These are phyloP conservation scores for Tricholomella constricta DNA, from an alignment of 768 basidiomycete species.

Conservation along the genomic window DNA sequence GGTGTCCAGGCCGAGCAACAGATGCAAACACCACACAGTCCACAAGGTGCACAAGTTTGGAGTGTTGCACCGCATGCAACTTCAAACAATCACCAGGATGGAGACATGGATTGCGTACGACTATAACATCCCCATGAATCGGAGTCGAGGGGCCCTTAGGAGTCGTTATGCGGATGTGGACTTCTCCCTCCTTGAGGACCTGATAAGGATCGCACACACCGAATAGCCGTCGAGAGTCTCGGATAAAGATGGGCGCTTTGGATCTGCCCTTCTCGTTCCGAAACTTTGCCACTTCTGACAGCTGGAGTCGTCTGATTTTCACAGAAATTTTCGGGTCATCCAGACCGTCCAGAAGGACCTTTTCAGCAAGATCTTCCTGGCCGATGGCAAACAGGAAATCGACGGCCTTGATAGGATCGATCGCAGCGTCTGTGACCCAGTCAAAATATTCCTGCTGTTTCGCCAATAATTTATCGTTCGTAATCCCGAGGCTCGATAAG, in stretches of 20 bases:
- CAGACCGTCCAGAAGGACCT: conserved; percentile 55
- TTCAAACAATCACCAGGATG: conserved; percentile 72
- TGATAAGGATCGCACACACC: conserved; percentile 71
- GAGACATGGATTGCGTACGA: conserved; percentile 69
- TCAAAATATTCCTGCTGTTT: conserved; percentile 62
- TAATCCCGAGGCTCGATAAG: conserved; percentile 62
- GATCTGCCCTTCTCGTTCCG: conserved; percentile 52
- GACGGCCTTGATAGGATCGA: conserved; percentile 49
- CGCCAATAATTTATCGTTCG: conserved; percentile 50
- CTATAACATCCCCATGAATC: conserved; percentile 61
- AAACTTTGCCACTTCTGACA: conserved; percentile 51
- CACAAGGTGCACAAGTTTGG: conserved; percentile 53
- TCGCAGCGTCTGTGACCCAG: conserved; percentile 56
- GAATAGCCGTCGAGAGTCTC: conserved; percentile 61
- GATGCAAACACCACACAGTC: conserved; percentile 72
- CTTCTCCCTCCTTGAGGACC: conserved; percentile 63
- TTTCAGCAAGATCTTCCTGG: conserved; percentile 51
- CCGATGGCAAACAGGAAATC: conserved; percentile 57
- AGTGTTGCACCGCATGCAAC: conserved; percentile 56
- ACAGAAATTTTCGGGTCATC: conserved; percentile 42
- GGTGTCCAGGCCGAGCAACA: conserved; percentile 54
- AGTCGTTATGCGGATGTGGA: conserved; percentile 59
- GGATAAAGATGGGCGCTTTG: conserved; percentile 60
- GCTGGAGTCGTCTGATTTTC: conserved; percentile 47
- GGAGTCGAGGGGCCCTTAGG: conserved; percentile 54